Evolutionary conservation across 805 yeast genomes (phyloP).

Genomic region (Saturnispora halmiae): DNA sequence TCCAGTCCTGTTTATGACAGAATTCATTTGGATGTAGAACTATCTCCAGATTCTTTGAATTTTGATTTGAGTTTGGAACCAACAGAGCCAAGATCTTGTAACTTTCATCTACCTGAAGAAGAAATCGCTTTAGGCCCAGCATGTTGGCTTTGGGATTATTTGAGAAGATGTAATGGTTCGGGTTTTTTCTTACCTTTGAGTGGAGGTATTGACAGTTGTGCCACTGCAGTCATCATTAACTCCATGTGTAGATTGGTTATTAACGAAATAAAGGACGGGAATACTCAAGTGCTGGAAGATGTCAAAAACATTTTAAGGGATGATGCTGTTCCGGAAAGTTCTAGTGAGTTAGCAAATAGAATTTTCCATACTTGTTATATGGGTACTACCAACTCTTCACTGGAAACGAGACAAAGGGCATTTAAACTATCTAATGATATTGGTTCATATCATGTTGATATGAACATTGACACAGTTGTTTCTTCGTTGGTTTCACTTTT

Average conservation of each 20-base stretch:
- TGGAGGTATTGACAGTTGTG: conserved; percentile 98
- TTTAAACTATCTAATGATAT: conserved; percentile 61
- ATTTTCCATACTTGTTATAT: conserved; percentile 87
- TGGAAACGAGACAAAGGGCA: conserved; percentile 78
- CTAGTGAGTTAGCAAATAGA: conserved; percentile 65
- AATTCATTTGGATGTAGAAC: conserved; percentile 52
- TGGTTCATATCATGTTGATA: conserved; percentile 84
- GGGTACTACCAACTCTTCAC: conserved; percentile 93
- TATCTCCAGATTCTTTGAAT: conserved; percentile 49
- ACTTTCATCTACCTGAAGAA: conserved; percentile 79
- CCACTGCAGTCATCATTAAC: conserved; percentile 89
- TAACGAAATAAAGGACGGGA: conserved; percentile 56
- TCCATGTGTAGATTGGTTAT: conserved; percentile 89
- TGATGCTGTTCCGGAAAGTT: conserved; percentile 48
- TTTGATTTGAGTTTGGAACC: conserved; percentile 61
- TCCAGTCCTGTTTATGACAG: conserved; percentile 39
- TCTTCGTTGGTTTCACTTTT: conserved; percentile 64
- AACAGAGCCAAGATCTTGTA: conserved; percentile 38
- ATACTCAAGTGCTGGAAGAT: conserved; percentile 68
- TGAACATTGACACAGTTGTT: conserved; percentile 86
- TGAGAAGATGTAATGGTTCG: conserved; percentile 80
- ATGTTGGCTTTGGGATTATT: conserved; percentile 98
- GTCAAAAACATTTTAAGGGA: conserved; percentile 58
- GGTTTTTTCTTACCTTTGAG: conserved; percentile 91
- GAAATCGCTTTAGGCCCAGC: conserved; percentile 98